Evolutionary conservation across 768 basidiomycete genomes (phyloP), one percentile per base, ranked within the genome.

Genomic region (Coprinopsis cinerea): DNA sequence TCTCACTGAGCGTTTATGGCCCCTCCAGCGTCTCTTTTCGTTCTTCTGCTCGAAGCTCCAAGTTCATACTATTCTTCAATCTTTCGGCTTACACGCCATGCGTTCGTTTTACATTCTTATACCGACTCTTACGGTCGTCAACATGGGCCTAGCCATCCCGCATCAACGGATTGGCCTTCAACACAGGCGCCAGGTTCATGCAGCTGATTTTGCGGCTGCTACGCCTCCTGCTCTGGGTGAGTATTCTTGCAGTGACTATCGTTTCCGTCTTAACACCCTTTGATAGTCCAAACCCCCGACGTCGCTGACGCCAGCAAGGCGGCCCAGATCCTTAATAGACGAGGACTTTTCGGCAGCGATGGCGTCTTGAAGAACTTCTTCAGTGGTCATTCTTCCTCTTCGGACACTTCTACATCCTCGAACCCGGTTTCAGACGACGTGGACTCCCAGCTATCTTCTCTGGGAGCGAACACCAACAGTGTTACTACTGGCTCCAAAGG

Each of bases 81-180:
- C 50, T 27, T 51, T 51, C 26, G 25, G 18, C 22, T 40, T 42
- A 28, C 27, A 5, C 50, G 26, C 49, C 13, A 42, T 51, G 48
- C 48, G 25, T n/a, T 51, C 49, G 10, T 50, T 45, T 25, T 51
- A 39, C 35, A 51, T 51, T 36, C 23, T 51, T 7, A 45, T 51
- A 3, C 44, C 50, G 14, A 23, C 50, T 27, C 44, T 51, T 2
- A 22, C 44, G 14, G n/a, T 51, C 6, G 30, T 24, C 6, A 51
- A 51, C 44, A 39, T 51, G 50, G 50, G 50, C 23, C 24, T 24
- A 5, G 41, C 42, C 42, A 20, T 39, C 37, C 18, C 7, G 7
- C 37, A 39, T 14, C 37, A 14, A 26, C 6, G 48, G 26, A 15
- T 40, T 42, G 24, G 48, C 48, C 10, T 23, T 30, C 30, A 32